Base-by-base conservation (phyloP, 345 rosid genomes). In the Camelina sativa region DNA sequence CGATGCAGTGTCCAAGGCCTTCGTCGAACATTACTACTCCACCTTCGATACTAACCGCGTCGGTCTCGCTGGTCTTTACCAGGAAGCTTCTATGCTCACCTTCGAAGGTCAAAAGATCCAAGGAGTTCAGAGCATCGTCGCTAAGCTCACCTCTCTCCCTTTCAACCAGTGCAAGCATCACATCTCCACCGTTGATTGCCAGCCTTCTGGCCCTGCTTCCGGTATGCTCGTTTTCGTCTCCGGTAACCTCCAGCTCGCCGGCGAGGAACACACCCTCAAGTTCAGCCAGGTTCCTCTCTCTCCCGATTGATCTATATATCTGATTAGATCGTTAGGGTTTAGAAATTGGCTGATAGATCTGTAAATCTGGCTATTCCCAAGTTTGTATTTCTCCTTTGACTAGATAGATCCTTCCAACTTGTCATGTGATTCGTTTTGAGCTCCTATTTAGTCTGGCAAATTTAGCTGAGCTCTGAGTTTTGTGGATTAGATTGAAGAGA, bases 81-180 rank as follows among this genome's bases (percentile, higher is more conserved):
- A 90, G 79, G 97, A 95, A 4, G 85, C 74, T 5, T 95, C 97
- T 1, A 95, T 90, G 99, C 82, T 92, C 78, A 86, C 97, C 65
- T 95, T 95, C 81, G 96, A 95, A 66, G 99, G 98, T 51, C 97
- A 95, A 69, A 89, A 92, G 96, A 83, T 91, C 78, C 96, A 85
- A 76, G 98, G 98, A 34, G 79, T 88, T 6, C 85, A 66, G 11
- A 89, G 74, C 83, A 92, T 95, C 84, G 97, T 90, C 30, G 79
- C 92, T 9, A 95, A 95, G 83, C 96, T 95, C 63, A 82, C 87
- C 3, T 58, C 81, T 68, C 94, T 95, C 22, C 98, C 99, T 10
- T 95, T 95, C 79, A 92, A 88, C 77, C 96, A 90, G 88, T 95
- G 98, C 79, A 84, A 90, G 81, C 99, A 95, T 71, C 68, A 68